phyloP scores from a whole-genome alignment of 495 filamentous ascomycete genomes.

The Xylaria longipes region DNA sequence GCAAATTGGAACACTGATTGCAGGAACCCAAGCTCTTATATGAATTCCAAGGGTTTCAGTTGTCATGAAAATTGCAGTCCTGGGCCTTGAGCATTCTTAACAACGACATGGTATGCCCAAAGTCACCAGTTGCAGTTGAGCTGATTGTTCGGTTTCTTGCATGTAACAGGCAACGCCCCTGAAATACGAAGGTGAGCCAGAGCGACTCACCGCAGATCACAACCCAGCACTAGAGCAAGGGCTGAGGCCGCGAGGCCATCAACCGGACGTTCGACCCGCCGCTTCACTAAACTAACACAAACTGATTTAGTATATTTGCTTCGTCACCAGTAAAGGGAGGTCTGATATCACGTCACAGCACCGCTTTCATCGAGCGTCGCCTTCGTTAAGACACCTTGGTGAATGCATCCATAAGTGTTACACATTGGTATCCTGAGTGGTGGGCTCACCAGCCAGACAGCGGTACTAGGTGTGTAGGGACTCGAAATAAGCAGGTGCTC shows the following conservation, averaged over 20 bases:
- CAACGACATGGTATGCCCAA: not conserved
- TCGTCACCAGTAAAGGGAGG: not conserved
- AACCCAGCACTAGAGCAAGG: no score
- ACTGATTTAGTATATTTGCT: not conserved
- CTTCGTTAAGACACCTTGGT: no score
- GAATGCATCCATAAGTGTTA: no score
- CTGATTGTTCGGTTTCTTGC: not conserved
- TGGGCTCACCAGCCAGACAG: no score
- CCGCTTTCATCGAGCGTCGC: no score
- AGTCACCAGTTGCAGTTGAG: not conserved
- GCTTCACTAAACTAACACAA: not conserved
- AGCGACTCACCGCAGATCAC: not conserved
- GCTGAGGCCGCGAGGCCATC: no score
- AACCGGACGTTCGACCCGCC: no score
- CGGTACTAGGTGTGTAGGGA: not conserved
- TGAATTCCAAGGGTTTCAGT: not conserved
- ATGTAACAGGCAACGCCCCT: no score
- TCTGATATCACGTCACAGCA: no score
- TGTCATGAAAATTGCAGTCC: not conserved
- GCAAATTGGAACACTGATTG: not conserved
- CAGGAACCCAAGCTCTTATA: not conserved
- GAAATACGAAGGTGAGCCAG: not conserved
- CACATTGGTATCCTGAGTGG: no score
- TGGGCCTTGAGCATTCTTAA: not conserved
- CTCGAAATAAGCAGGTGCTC: not conserved